A percentile compares a stretch with the other conserved stretches of the same genome.
Conservation (phyloP, 73 alveolate genomes). For the Tetrahymena borealis region DNA sequence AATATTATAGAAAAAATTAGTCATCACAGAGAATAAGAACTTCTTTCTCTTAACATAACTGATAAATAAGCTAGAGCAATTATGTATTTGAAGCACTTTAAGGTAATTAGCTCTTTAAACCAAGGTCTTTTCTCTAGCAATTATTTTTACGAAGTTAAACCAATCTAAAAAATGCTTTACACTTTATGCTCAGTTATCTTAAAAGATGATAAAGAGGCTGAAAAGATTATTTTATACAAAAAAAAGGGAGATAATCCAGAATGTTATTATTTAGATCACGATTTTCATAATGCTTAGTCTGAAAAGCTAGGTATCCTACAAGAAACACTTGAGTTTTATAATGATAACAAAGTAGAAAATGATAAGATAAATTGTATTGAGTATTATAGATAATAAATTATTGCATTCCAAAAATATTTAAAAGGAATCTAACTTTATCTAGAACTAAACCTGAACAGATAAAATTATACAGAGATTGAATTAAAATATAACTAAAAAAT, state of each 20-base stretch:
- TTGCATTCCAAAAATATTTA: neutral
- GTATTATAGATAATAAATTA: neutral
- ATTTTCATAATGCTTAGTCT: too few relatives aligned
- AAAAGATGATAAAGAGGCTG: too few relatives aligned
- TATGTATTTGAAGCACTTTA: neutral
- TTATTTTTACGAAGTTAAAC: neutral
- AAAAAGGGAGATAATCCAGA: too few relatives aligned
- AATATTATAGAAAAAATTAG: neutral
- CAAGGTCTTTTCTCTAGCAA: neutral
- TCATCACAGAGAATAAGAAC: neutral
- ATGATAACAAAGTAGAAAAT: neutral
- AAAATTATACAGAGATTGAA: neutral
- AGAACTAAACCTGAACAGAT: neutral
- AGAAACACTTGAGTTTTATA: neutral
- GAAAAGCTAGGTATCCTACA: too few relatives aligned
- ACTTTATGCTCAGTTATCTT: neutral
- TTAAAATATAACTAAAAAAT: neutral
- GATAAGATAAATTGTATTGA: neutral
- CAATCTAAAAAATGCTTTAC: neutral
- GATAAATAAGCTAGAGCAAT: neutral
- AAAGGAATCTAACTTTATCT: neutral
- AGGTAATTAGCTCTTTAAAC: neutral
- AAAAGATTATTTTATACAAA: too few relatives aligned
- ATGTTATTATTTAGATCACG: too few relatives aligned
- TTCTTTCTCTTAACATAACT: neutral